Evolutionary conservation across 179 eudicot genomes (phyloP).

Genomic region (Nepenthes alata): DNA sequence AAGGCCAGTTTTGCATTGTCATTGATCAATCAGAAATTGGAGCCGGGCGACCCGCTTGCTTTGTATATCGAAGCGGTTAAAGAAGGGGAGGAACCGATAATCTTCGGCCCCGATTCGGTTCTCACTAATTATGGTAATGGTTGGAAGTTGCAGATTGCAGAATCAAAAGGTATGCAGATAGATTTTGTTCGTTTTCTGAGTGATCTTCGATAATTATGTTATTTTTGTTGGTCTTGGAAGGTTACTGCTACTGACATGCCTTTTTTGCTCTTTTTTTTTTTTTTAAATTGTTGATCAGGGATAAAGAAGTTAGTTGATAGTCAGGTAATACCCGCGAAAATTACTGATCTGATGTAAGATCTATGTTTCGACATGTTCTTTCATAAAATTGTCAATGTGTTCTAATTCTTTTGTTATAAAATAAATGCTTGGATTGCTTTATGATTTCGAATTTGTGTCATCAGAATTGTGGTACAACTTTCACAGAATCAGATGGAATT

Average conservation of each 20-base stretch:
- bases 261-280: constrained; percentile 7
- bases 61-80: constrained; percentile 65
- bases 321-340: background rate
- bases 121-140: constrained; percentile 50
- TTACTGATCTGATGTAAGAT: no score
- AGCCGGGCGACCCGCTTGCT: constrained; percentile 22
- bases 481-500: no score
- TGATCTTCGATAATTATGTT: background rate
- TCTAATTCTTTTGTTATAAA: no score
- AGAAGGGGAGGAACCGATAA: constrained; percentile 59
- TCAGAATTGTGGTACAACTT: no score
- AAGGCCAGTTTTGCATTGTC: constrained; percentile 63
- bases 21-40: constrained; percentile 55
- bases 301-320: background rate
- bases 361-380: no score
- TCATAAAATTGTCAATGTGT: no score
- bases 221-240: background rate
- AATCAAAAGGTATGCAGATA: constrained; percentile 27
- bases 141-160: constrained; percentile 77
- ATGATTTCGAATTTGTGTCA: no score
- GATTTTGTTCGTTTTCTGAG: background rate
- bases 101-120: constrained; percentile 60
- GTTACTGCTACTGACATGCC: background rate
- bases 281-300: background rate
- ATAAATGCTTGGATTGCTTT: no score